These are phyloP conservation scores for Solanum tacnaense DNA, from an alignment of 257 asterid genomes.

Conservation along the genomic window DNA sequence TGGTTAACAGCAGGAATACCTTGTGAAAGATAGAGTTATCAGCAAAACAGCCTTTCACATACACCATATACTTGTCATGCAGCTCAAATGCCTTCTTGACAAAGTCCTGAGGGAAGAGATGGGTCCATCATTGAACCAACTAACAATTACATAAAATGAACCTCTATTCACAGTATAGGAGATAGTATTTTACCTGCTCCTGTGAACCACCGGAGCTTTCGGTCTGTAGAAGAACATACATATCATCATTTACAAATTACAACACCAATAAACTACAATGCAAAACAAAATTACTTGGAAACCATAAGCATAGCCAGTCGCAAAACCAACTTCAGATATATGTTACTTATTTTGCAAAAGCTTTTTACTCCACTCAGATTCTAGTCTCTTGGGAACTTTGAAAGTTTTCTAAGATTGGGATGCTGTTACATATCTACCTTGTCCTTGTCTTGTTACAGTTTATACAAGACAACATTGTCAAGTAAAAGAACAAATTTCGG, in stretches of 20 bases:
- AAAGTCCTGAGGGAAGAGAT: constrained; percentile 20
- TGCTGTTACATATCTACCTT: background rate
- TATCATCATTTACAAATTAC: background rate
- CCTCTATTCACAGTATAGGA: background rate
- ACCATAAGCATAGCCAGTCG: background rate
- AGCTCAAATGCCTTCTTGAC: constrained; percentile 30
- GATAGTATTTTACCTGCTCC: constrained; percentile 24
- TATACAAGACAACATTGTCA: background rate
- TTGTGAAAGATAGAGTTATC: constrained; percentile 31
- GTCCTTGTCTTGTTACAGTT: background rate
- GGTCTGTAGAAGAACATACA: constrained; percentile 15
- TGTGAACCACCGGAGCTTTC: constrained; percentile 24
- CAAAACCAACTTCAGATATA: background rate
- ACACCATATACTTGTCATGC: constrained; percentile 31
- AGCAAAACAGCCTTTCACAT: constrained; percentile 27
- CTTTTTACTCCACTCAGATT: background rate
- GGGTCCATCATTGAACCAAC: background rate
- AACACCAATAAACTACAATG: background rate
- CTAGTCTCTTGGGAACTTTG: background rate
- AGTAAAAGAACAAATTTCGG: background rate
- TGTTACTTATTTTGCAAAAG: background rate
- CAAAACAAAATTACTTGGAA: background rate
- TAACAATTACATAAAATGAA: background rate
- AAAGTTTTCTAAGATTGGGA: background rate
- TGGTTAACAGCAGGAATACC: constrained; percentile 8